Conservation (phyloP, 495 filamentous ascomycete species). For the Aspergillus steynii region DNA sequence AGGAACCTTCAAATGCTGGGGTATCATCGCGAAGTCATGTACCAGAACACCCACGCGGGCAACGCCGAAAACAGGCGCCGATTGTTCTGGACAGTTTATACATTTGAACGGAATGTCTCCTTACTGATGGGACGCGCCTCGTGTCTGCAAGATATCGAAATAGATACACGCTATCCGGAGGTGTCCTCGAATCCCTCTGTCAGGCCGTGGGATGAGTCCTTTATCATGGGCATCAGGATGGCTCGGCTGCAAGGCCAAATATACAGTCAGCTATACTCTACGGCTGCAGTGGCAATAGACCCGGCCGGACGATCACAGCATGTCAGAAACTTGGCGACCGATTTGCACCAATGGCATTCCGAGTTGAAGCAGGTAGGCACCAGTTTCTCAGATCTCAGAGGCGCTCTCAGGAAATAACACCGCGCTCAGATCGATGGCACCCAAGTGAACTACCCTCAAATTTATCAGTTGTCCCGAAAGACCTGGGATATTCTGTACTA, state of each 20-base stretch:
- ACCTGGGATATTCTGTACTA: not conserved
- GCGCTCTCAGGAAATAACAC: no score
- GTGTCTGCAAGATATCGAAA: conserved; percentile 21
- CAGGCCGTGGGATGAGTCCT: conserved; percentile 24
- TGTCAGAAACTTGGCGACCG: conserved; percentile 9
- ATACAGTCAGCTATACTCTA: conserved; percentile 17
- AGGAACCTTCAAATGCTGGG: conserved; percentile 19
- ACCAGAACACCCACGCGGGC: conserved; percentile 1
- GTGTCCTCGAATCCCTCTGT: conserved; percentile 15
- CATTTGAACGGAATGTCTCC: conserved; percentile 24
- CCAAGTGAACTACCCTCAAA: not conserved
- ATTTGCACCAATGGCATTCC: not conserved
- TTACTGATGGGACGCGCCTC: conserved; percentile 23
- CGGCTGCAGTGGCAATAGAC: conserved; percentile 1
- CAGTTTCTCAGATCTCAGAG: no score
- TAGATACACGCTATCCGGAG: conserved; percentile 16
- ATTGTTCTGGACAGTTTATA: conserved; percentile 25
- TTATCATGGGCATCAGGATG: conserved; percentile 17
- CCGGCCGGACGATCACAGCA: conserved; percentile 5
- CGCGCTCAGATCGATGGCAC: not conserved
- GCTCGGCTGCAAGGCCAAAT: conserved; percentile 17
- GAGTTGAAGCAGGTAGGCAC: no score
- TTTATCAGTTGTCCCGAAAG: not conserved
- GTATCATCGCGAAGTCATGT: conserved; percentile 21
- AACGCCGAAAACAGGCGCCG: conserved; percentile 18